Conservation (phyloP, 106 monocot species). For the Gastrodia elata region DNA sequence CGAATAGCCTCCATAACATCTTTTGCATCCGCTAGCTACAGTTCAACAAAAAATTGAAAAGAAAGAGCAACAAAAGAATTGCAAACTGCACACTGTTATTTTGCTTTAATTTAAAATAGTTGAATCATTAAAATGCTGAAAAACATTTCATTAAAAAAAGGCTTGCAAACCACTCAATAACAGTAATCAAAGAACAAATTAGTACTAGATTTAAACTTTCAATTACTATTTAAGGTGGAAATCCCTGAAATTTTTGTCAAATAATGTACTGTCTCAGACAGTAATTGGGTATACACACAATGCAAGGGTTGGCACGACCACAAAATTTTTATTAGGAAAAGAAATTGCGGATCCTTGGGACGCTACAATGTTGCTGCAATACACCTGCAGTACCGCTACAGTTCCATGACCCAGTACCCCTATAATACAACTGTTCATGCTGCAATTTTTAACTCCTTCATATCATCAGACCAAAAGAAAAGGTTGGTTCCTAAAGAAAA, state of each 20-base stretch:
- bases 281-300: no score
- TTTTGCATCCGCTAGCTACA: conserved; percentile 84
- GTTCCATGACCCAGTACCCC: no score
- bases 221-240: neutral
- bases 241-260: neutral
- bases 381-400: no score
- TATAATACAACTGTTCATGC: no score
- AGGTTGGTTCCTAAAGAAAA: no score
- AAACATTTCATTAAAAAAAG: neutral
- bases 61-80: neutral
- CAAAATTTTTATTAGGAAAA: no score
- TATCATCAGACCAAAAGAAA: no score
- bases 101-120: neutral
- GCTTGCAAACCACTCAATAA: neutral
- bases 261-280: no score
- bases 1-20: conserved; percentile 69
- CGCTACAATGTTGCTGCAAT: no score
- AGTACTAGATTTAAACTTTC: neutral
- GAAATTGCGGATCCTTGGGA: no score
- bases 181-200: neutral
- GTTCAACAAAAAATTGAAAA: neutral
- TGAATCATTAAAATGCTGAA: neutral
- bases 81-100: neutral
- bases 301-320: no score
- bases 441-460: no score